These are phyloP conservation scores for Ophiostoma sp. DNA, from an alignment of 2,329 filamentous ascomycete genomes.

Conservation along the genomic window DNA sequence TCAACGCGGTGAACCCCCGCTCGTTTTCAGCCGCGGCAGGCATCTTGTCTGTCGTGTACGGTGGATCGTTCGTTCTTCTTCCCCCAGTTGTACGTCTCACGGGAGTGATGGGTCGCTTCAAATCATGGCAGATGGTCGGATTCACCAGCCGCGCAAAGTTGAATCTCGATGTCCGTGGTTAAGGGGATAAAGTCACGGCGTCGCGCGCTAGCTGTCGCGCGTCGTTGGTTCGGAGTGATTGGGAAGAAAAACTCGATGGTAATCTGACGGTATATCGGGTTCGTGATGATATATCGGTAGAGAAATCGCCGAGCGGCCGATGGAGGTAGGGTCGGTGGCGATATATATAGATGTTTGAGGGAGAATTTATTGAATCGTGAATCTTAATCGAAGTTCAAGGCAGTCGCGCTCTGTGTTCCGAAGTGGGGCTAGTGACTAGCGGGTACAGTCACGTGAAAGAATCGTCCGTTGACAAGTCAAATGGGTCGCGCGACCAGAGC, in stretches of 20 bases:
- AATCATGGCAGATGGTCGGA: slow-evolving; percentile 7
- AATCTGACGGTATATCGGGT: neutral
- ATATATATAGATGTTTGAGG: neutral
- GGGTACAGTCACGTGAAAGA: neutral
- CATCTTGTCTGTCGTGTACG: slow-evolving; percentile 20
- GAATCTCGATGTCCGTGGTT: neutral
- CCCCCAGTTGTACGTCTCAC: neutral
- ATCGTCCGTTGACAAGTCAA: neutral
- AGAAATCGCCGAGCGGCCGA: neutral
- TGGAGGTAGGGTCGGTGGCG: neutral
- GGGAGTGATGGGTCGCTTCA: neutral
- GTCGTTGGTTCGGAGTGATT: neutral
- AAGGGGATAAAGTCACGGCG: neutral
- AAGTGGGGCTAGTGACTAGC: slow-evolving; percentile 8
- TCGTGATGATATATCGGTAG: neutral
- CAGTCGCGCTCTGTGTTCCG: neutral
- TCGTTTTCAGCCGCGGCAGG: slow-evolving; percentile 32
- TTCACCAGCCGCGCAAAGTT: neutral
- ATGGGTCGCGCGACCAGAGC: neutral
- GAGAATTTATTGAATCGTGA: slow-evolving; percentile 9
- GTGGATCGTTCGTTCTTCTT: neutral
- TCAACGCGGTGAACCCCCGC: slow-evolving; percentile 33
- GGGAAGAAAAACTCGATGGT: too few relatives aligned
- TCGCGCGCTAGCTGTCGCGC: neutral
- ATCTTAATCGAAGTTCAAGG: neutral